Conservation (phyloP, 768 basidiomycete genomes). For the Holtermanniella nyarrowii region DNA sequence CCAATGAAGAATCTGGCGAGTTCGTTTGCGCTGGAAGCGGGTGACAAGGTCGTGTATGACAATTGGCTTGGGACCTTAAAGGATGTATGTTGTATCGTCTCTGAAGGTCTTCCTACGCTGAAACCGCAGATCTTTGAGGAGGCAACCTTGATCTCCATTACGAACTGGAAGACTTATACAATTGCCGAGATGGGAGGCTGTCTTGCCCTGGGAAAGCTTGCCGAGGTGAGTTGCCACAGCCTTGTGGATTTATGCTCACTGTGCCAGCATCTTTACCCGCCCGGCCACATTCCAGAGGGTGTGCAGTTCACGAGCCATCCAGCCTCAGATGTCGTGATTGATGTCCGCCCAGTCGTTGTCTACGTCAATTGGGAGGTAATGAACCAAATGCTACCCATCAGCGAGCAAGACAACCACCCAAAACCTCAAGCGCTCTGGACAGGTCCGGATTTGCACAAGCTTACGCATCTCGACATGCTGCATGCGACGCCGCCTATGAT, state of each 20-base stretch:
- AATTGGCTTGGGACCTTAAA: conserved; percentile 87
- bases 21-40: conserved; percentile 50
- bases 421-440: conserved; percentile 71
- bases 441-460: conserved; percentile 53
- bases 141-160: conserved; percentile 37
- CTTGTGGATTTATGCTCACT: conserved; percentile 42
- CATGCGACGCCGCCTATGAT: conserved; percentile 59
- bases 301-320: background rate
- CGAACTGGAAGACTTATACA: background rate
- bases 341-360: conserved; percentile 64
- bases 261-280: background rate
- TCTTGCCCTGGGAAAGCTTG: background rate
- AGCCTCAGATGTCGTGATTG: conserved; percentile 45
- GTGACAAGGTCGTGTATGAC: conserved; percentile 69
- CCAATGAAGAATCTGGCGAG: conserved; percentile 51
- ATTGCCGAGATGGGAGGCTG: background rate
- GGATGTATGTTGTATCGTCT: conserved; percentile 51
- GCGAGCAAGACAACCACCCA: conserved; percentile 49
- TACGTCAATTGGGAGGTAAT: conserved; percentile 79
- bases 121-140: conserved; percentile 65
- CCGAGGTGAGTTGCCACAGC: background rate
- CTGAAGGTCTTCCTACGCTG: background rate
- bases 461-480: conserved; percentile 55
- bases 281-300: background rate
- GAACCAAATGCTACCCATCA: conserved; percentile 68